These are phyloP conservation scores for Massariosphaeria phaeospora DNA, from an alignment of 495 filamentous ascomycete genomes.

Conservation along the genomic window DNA sequence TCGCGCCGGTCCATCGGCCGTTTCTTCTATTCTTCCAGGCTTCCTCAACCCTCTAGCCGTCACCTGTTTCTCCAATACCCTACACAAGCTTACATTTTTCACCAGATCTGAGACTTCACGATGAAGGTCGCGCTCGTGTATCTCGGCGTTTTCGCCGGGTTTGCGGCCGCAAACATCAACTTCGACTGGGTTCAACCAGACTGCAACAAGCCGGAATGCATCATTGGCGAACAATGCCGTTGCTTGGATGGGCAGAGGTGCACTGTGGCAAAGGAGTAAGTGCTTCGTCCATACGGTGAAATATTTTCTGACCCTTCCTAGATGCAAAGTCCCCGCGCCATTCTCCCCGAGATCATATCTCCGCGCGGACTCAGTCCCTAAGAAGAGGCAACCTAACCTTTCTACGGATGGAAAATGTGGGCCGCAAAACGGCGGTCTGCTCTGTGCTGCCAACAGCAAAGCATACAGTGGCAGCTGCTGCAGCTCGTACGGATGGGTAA, in stretches of 20 bases:
- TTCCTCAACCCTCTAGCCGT: neutral
- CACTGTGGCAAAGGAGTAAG: constrained; percentile 25
- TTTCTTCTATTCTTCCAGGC: no score
- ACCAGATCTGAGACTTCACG: constrained; percentile 11
- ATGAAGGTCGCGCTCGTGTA: constrained; percentile 24
- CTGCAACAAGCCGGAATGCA: constrained; percentile 25
- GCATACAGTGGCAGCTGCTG: constrained; percentile 35
- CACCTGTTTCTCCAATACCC: neutral
- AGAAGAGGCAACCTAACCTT: constrained; percentile 29
- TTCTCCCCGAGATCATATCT: no score
- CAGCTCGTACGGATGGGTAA: constrained; percentile 38
- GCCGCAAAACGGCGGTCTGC: constrained; percentile 31
- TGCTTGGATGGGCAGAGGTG: constrained; percentile 30
- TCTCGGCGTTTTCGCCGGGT: constrained; percentile 21
- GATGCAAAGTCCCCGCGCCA: constrained; percentile 30
- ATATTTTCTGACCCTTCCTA: constrained; percentile 7
- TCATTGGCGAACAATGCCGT: neutral
- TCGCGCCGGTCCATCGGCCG: no score
- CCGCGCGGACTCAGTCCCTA: no score
- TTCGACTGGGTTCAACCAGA: constrained; percentile 27
- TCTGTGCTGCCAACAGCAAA: constrained; percentile 38
- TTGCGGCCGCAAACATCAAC: constrained; percentile 30
- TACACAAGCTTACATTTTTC: constrained; percentile 15
- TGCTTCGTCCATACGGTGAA: neutral
- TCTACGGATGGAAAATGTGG: constrained; percentile 40